A percentile compares a stretch with the other conserved stretches of the same genome.
phyloP scores from a whole-genome alignment of 345 rosid genomes.

The Eucalyptus polybractea region DNA sequence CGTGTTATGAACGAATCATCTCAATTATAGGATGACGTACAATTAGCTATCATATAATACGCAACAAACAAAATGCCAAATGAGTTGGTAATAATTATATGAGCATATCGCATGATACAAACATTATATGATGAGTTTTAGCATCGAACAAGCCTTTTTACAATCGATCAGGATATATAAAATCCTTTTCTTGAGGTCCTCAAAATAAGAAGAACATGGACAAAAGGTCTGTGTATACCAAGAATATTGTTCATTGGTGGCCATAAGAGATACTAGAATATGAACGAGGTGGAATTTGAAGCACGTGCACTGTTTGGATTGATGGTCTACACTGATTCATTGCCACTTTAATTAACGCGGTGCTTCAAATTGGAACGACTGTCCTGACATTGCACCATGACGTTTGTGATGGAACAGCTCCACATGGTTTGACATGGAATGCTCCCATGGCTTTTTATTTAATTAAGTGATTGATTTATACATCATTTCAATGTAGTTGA shows the following conservation, averaged over 20 bases:
- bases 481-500: background rate
- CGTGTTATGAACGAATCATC: background rate
- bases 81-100: background rate
- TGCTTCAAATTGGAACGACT: background rate
- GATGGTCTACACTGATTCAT: background rate
- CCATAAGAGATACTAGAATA: background rate
- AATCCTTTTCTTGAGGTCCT: background rate
- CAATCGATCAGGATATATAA: background rate
- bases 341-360: background rate
- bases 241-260: background rate
- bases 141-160: background rate
- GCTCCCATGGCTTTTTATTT: background rate
- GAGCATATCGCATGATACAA: background rate
- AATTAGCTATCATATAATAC: background rate
- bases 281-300: background rate
- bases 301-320: background rate
- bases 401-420: background rate
- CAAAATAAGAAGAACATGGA: background rate
- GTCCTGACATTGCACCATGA: background rate
- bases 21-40: background rate
- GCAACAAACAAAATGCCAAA: background rate
- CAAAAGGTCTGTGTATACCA: background rate
- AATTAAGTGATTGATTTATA: background rate
- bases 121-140: background rate
- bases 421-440: background rate